Evolutionary conservation across 2,329 filamentous ascomycete species (phyloP).

Genomic region (Fusarium clavum): DNA sequence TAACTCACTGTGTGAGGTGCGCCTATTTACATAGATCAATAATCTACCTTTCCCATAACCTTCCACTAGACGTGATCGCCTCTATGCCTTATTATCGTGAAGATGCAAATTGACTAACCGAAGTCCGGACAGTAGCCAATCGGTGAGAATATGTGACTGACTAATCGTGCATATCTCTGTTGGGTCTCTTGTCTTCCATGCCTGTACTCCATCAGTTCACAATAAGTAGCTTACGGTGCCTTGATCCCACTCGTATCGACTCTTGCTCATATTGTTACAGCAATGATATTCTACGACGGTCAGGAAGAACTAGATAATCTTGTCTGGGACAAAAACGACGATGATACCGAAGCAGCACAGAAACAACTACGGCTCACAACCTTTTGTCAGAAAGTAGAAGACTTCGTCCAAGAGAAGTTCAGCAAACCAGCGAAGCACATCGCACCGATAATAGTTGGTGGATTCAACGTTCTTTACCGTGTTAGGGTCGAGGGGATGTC

Average conservation of each 20-base stretch:
- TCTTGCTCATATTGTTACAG: no score
- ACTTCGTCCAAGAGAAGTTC: background rate
- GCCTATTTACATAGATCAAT: constrained; percentile 11
- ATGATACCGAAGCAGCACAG: background rate
- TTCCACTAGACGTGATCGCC: no score
- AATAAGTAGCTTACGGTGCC: no score
- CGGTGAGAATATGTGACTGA: background rate
- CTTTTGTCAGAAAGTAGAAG: constrained; percentile 2
- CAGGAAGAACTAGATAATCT: constrained; percentile 32
- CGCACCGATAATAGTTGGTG: constrained; percentile 16
- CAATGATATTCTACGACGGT: background rate
- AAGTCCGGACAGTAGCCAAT: background rate
- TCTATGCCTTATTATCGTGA: no score
- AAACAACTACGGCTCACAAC: constrained; percentile 9
- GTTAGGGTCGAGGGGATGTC: constrained; percentile 10
- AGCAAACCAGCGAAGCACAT: background rate
- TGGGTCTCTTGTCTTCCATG: background rate
- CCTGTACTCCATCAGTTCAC: background rate
- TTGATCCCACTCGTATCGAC: no score
- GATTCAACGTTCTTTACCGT: constrained; percentile 34
- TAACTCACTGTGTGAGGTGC: constrained; percentile 42
- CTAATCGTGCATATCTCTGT: background rate
- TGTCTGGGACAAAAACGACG: constrained; percentile 29
- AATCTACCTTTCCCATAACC: background rate
- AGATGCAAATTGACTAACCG: background rate